Base-by-base conservation (phyloP, 78 protist species). In the Pelomyxa schiedti region DNA sequence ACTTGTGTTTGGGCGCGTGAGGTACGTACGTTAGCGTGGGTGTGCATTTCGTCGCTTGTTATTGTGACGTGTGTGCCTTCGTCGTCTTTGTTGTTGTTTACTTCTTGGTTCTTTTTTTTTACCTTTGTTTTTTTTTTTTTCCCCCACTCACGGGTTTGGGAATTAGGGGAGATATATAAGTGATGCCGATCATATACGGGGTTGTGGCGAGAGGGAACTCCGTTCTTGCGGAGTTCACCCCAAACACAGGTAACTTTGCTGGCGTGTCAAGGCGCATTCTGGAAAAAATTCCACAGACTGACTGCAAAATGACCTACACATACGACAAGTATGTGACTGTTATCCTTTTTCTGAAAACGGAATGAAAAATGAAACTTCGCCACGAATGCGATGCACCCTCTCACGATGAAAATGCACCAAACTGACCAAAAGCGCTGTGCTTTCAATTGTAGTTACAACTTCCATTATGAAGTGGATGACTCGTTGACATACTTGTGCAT, bases 401-500 rank as follows among this genome's bases (percentile, higher is more conserved):
- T 52, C 24, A 52, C 24, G 24, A n/a, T 24, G 63, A 24, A n/a
- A 52, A 52, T 52, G 24, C 24, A 24, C 24, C 36, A n/a, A n/a
- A 52, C 9, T 1, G 39, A 30, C 41, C 3, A 52, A 35, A 22
- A 8, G 7, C 24, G 0, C 52, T 1, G 1, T 28, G 0, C 0
- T 0, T 16, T 47, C 58, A 16, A 16, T 16, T 0, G 3, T 75
- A 91, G 95, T 8, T 76, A 80, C 80, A 70, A 84, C 47, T 91
- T 91, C 77, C 95, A 91, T 72, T 90, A 87, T 82, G 67, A 86
- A 38, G 86, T 82, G 40, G 41, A 43, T 38, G 89, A 86, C 26
- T 75, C 87, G 1, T 24, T 86, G n/a, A 66, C 78, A 1, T 91
- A 86, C 82, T 39, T 94, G 53, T 92, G 98, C 82, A 80, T 91